Base-by-base conservation (phyloP, 2,329 filamentous ascomycete species). In the Colletotrichum cereale region DNA sequence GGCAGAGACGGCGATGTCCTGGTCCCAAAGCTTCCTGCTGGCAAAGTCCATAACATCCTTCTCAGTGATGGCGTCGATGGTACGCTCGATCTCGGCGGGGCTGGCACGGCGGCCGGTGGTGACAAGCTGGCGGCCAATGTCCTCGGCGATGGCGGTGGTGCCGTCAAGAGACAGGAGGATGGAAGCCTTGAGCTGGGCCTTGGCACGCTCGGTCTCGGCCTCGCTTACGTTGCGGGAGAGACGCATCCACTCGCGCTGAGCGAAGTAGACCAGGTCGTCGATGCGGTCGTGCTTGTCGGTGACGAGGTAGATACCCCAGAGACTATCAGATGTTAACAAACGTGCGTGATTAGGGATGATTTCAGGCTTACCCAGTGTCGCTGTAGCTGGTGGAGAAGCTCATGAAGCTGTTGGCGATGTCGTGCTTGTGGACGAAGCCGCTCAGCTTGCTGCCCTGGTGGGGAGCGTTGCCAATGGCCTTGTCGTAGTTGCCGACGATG, bases 371-470 rank as follows among this genome's bases (percentile, higher is more conserved):
- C 95, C 95, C 96, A 82, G 96, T 99, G 84, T 99, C 96, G 81
- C 95, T 98, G 87, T 99, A 99, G 89, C 94, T 97, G 77, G 96
- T 99, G 76, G 95, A 98, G 88, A 99, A 99, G 88, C 94, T 97
- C 97, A 99, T 99, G 90, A 98, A 99, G 90, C 95, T 98, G 88
- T 97, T 99, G 84, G 96, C 96, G 74, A 99, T 90, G 83, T 95
- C 92, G 86, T 98, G 91, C 86, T 97, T 92, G 89, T 97, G 93
- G 77, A 99, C 92, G 80, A 96, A 94, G 76, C 92, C 91, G 88
- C 94, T 97, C 79, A 99, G 94, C 90, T 97, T 98, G 93, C 95
- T 97, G 79, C 97, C 96, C 81, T 98, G 92, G 88, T 98, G 96
- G 76, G 95, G 92, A 72, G 96, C 96, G 85, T 96, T 97, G 81